A percentile compares a stretch with the other conserved stretches of the same genome.
These are phyloP conservation scores for Ustilago loliicola DNA, from an alignment of 1,284 basidiomycete genomes.

Conservation along the genomic window DNA sequence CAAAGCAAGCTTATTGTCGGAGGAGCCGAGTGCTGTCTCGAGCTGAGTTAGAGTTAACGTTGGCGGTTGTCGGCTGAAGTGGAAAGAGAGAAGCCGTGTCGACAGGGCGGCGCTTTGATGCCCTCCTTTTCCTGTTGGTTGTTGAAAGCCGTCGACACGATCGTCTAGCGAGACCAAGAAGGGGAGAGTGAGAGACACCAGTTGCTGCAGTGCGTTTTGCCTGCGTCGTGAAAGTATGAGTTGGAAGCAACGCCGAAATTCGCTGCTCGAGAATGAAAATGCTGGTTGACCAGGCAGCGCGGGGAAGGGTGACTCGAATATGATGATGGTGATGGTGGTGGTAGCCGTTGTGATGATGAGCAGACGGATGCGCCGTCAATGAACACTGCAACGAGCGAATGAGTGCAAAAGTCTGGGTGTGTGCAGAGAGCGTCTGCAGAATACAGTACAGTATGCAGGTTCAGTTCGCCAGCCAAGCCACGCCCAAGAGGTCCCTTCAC, in stretches of 20 bases:
- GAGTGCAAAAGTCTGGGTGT: neutral
- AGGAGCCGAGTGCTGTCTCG: slow-evolving; percentile 2
- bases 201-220: neutral
- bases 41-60: slow-evolving; percentile 1
- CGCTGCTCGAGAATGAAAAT: no score
- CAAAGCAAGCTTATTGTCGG: neutral
- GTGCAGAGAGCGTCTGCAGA: slow-evolving; percentile 1
- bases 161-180: neutral
- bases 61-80: neutral
- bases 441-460: neutral
- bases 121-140: no score
- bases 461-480: neutral
- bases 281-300: slow-evolving; percentile 2
- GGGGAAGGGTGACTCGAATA: neutral
- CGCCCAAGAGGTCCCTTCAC: neutral
- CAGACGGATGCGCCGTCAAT: slow-evolving; percentile 2
- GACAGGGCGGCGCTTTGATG: slow-evolving; percentile 2
- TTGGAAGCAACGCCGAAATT: no score
- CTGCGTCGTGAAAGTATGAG: no score
- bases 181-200: neutral
- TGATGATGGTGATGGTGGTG: slow-evolving; percentile 1
- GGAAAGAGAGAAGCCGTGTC: slow-evolving; percentile 1
- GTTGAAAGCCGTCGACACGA: no score
- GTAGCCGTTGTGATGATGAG: neutral
- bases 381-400: slow-evolving; percentile 2